A percentile compares a stretch with the other conserved stretches of the same genome.
phyloP scores from a whole-genome alignment of 106 monocot genomes.

The Dioscorea zingiberensis region DNA sequence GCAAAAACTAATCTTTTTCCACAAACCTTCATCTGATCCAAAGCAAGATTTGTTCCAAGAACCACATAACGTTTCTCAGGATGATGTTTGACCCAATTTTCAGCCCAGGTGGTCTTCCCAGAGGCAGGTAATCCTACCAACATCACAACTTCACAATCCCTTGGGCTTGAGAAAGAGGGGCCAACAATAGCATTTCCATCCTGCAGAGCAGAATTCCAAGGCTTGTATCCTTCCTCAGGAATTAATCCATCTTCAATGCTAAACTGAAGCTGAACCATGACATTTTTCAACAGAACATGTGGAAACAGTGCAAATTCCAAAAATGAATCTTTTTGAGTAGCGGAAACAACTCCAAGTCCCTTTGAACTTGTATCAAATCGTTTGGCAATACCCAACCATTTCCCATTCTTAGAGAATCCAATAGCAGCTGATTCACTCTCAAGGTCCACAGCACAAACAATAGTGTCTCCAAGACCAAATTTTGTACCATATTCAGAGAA shows the following conservation, averaged over 20 bases:
- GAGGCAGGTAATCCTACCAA: constrained; percentile 76
- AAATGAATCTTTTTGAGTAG: constrained; percentile 6
- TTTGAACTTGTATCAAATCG: constrained; percentile 47
- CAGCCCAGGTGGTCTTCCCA: constrained; percentile 76
- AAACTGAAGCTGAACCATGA: constrained; percentile 58
- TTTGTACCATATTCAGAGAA: constrained; percentile 50
- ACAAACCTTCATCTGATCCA: constrained; percentile 75
- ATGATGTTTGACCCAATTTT: constrained; percentile 59
- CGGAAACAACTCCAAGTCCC: constrained; percentile 33
- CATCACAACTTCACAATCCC: constrained; percentile 60
- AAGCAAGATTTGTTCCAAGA: constrained; percentile 66
- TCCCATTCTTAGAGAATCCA: constrained; percentile 60
- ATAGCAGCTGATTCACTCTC: constrained; percentile 46
- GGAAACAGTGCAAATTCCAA: constrained; percentile 66
- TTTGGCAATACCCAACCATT: constrained; percentile 40
- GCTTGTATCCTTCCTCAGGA: constrained; percentile 44
- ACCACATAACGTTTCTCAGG: constrained; percentile 61
- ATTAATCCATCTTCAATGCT: constrained; percentile 46
- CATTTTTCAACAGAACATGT: constrained; percentile 73
- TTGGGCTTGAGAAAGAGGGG: constrained; percentile 27
- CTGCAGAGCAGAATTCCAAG: constrained; percentile 49
- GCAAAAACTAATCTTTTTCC: not conserved
- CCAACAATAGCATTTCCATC: constrained; percentile 53
- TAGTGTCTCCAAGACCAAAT: constrained; percentile 53
- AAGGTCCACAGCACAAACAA: constrained; percentile 58